Evolutionary conservation across 2,329 filamentous ascomycete genomes (phyloP).

Genomic region (Coniochaeta pulveracea): DNA sequence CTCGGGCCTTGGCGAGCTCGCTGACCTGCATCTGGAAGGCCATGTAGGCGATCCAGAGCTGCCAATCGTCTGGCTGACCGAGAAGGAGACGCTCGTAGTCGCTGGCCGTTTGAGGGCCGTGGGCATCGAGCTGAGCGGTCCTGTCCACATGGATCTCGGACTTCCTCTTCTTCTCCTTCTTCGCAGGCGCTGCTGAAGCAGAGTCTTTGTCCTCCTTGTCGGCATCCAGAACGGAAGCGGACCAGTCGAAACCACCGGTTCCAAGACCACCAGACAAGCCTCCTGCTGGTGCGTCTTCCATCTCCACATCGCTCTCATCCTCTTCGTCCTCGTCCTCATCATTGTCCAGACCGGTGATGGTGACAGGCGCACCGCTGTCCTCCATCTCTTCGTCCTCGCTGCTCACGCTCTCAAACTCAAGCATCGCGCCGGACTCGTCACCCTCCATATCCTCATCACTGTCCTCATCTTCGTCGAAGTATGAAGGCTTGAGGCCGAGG

Average conservation of each 20-base stretch:
- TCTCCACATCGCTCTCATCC: constrained; percentile 30
- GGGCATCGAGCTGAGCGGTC: constrained; percentile 81
- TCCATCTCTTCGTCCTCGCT: constrained; percentile 26
- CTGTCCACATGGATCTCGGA: constrained; percentile 73
- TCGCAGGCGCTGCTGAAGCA: constrained; percentile 32
- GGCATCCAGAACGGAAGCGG: constrained; percentile 52
- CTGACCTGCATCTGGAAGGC: constrained; percentile 93
- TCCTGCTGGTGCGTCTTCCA: constrained; percentile 24
- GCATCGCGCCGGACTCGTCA: constrained; percentile 32
- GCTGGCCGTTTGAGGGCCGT: constrained; percentile 78
- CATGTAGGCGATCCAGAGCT: constrained; percentile 96
- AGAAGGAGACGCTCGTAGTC: constrained; percentile 92
- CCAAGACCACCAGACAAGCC: constrained; percentile 48
- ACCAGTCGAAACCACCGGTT: constrained; percentile 80
- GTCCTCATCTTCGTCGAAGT: constrained; percentile 57
- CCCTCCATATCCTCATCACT: constrained; percentile 28
- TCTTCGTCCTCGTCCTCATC: constrained; percentile 18
- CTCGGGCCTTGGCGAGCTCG: constrained; percentile 77
- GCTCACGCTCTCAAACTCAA: constrained; percentile 38
- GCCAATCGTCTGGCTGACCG: constrained; percentile 84
- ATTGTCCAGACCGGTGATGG: constrained; percentile 23
- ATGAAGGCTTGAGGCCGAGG: constrained; percentile 86
- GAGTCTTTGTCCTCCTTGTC: constrained; percentile 30
- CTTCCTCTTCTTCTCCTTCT: constrained; percentile 64
- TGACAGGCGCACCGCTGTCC: constrained; percentile 28